A percentile compares a stretch with the other conserved stretches of the same genome.
phyloP scores from a whole-genome alignment of 768 basidiomycete genomes.

The Sarcodon aspratus region DNA sequence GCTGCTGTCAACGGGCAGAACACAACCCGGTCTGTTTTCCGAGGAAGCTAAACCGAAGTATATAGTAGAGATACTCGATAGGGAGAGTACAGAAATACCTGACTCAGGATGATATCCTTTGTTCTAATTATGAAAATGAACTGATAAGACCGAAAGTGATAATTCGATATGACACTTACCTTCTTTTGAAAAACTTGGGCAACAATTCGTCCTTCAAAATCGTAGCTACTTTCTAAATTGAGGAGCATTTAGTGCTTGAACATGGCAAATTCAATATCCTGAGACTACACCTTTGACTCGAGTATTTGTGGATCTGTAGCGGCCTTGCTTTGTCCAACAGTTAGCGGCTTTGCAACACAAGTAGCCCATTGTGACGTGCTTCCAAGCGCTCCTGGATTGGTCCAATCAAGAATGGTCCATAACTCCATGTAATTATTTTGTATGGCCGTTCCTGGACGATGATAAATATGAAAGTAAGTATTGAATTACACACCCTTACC shows the following conservation, averaged over 20 bases:
- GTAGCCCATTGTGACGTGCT: slow-evolving; percentile 66
- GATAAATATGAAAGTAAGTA: slow-evolving; percentile 6
- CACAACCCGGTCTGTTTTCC: slow-evolving; percentile 84
- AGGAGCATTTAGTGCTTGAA: neutral
- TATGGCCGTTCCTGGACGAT: slow-evolving; percentile 30
- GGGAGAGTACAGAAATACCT: slow-evolving; percentile 24
- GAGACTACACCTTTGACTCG: slow-evolving; percentile 29
- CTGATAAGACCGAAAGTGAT: neutral
- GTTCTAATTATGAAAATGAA: slow-evolving; percentile 29
- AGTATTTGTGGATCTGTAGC: slow-evolving; percentile 53
- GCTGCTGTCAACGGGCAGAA: slow-evolving; percentile 77
- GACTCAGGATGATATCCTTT: slow-evolving; percentile 65
- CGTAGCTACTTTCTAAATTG: slow-evolving; percentile 40
- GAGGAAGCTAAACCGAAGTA: slow-evolving; percentile 47
- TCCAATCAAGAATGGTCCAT: slow-evolving; percentile 90
- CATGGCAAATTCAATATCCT: slow-evolving; percentile 7
- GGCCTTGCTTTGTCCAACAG: slow-evolving; percentile 51
- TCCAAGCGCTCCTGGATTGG: slow-evolving; percentile 73
- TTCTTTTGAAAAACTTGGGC: slow-evolving; percentile 74
- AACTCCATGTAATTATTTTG: slow-evolving; percentile 89
- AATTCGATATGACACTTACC: slow-evolving; percentile 28
- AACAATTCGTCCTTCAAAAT: slow-evolving; percentile 57
- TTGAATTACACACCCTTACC: slow-evolving; percentile 37
- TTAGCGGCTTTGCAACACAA: slow-evolving; percentile 58
- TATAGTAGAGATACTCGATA: no score